These are phyloP conservation scores for Botrytis medusae DNA, from an alignment of 2,329 filamentous ascomycete species.

Conservation along the genomic window DNA sequence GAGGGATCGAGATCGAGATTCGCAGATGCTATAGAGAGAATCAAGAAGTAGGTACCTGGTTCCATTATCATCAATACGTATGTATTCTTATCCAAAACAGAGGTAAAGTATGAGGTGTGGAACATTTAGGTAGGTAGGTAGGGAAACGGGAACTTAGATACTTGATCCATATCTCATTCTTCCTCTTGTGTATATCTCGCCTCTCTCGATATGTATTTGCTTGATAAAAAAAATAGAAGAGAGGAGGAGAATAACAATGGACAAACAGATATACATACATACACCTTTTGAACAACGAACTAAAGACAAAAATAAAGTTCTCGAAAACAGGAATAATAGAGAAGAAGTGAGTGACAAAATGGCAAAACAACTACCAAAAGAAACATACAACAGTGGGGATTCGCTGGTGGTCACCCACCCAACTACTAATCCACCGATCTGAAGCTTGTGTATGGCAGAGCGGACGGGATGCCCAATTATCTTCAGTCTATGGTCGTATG, in stretches of 20 bases:
- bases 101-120: too few species aligned
- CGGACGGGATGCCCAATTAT: background rate
- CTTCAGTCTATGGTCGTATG: conserved; percentile 3
- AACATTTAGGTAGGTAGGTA: too few species aligned
- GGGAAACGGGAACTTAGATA: too few species aligned
- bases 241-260: background rate
- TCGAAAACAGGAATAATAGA: background rate
- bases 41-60: background rate
- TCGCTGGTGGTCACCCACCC: background rate
- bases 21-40: background rate
- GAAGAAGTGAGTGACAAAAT: background rate
- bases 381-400: too few species aligned
- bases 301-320: background rate
- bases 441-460: conserved; percentile 1
- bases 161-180: background rate
- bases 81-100: too few species aligned
- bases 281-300: background rate
- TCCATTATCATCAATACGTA: too few species aligned
- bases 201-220: background rate
- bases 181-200: background rate
- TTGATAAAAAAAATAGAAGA: background rate
- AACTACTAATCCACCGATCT: background rate
- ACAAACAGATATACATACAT: background rate
- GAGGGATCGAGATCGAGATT: background rate
- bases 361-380: background rate